Base-by-base conservation (phyloP, 371 early-diverging fungal species). In the Funneliformis caledonium region DNA sequence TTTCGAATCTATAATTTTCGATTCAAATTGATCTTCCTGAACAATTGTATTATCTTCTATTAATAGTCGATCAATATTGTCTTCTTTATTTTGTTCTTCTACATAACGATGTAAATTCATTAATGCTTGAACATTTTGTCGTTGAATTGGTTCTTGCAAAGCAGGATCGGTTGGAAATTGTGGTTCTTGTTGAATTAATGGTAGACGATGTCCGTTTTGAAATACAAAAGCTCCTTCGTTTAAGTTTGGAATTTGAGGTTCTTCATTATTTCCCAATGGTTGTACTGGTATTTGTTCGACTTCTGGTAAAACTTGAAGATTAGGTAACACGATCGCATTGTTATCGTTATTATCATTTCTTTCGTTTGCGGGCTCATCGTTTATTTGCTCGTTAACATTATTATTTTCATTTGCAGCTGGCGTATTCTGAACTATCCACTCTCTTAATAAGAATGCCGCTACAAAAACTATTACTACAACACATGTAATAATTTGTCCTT, bases 401-500 rank as follows among this genome's bases (percentile, higher is more conserved):
- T 67, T 69, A 8, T 69, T 37, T n/a, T 37, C 70, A 61, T 80
- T 69, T 43, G 59, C 78, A 16, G 78, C 62, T 52, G 75, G 81
- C 31, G 93, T 90, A 81, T 96, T 94, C 77, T 94, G 92, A 26
- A 92, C 86, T 22, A 97, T 92, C 93, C 96, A 96, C 85, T 97
- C 97, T 37, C 94, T 92, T 56, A 97, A 85, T 48, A 94, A 87
- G 81, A 96, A 93, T 6, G 94, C 87, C 1, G 92, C 91, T 12
- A 96, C 89, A 81, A 95, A 96, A 9, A 93, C 85, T 10, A 96
- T 85, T 5, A 97, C 88, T 0, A 93, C 92, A 42, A 92, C 82
- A 47, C 92, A 88, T 2, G 95, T 93, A 64, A 97, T 93, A 47
- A 95, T 89, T 70, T 94, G 94, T 0, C 97, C 97, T 81, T 97